Evolutionary conservation across 2,329 filamentous ascomycete genomes (phyloP), one percentile per base, ranked within the genome.

Genomic region (Myriosclerotinia duriaeana): DNA sequence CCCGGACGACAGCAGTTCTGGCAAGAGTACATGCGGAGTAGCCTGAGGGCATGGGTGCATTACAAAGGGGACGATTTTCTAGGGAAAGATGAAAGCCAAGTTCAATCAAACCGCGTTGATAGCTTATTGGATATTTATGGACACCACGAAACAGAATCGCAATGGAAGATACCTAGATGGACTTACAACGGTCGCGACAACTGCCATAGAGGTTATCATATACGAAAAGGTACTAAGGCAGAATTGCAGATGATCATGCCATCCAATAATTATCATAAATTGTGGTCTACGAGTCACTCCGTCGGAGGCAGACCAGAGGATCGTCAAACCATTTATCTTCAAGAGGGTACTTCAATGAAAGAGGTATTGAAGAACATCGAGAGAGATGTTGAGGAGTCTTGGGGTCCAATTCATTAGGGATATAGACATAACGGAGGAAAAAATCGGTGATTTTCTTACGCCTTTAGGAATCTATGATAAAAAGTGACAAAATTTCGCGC

Each of bases 381-480:
- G 26, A 53, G 22, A 53, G 50, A 53, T 11, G 30, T 53, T 17
- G 50, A 53, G 26, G 50, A 53, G 50, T 53, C 50, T 53, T 53
- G 50, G 50, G 50, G 50, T 53, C 50, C 50, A 6, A 17, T 53
- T 5, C 11, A 53, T 53, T 53, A 53, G 50, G 17, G 22, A 34
- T 9, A 2, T 53, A 26, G 3, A 53, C 3, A 8, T 30, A 26
- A 15, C 6, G 17, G 14, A 3, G 30, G 17, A 3, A 3, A 2
- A 12, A 30, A 7, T 30, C 22, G 6, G 1, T 17, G 6, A 15
- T 53, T 30, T 3, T 8, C 0, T 22, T 1, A 17, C 30, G 6
- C 3, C 8, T 34, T 3, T 1, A 53, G 17, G 14, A 30, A 5
- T 30, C 9, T 17, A 17, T 26, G 7, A 30, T 9, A 26, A 26